Percentiles rank a stretch among this genome's conserved stretches.
phyloP scores from a whole-genome alignment of 768 basidiomycete species.

The Cantharellus cinnabarinus region DNA sequence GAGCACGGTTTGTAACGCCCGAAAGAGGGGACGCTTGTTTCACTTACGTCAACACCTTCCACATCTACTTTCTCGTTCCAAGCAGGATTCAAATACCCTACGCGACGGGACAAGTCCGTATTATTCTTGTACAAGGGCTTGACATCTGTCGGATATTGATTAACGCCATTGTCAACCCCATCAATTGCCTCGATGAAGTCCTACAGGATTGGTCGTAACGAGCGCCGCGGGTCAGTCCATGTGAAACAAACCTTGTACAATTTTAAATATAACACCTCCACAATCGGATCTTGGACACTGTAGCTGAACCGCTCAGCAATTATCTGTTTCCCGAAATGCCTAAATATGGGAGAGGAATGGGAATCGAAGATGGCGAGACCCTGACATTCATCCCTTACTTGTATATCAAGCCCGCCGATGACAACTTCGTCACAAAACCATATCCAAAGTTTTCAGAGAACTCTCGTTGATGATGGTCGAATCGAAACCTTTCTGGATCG shows the following conservation, averaged over 20 bases:
- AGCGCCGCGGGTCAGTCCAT: background rate
- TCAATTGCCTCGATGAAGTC: constrained; percentile 92
- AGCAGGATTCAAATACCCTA: constrained; percentile 66
- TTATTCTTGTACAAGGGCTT: constrained; percentile 45
- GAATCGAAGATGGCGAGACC: background rate
- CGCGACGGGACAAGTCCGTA: constrained; percentile 72
- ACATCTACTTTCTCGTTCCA: constrained; percentile 74
- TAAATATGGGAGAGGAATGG: constrained; percentile 13
- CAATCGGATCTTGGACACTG: constrained; percentile 34
- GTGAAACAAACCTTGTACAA: constrained; percentile 45
- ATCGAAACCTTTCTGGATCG: constrained; percentile 54
- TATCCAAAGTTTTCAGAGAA: constrained; percentile 80
- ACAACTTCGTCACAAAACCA: constrained; percentile 74
- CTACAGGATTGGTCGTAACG: constrained; percentile 17
- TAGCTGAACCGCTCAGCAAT: constrained; percentile 41
- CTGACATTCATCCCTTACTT: constrained; percentile 35
- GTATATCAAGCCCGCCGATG: constrained; percentile 84
- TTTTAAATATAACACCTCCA: constrained; percentile 67
- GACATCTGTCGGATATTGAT: constrained; percentile 49
- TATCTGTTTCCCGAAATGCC: constrained; percentile 79
- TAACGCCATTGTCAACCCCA: constrained; percentile 86
- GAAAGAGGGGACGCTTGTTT: background rate
- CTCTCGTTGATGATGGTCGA: constrained; percentile 92
- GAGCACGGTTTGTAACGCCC: background rate
- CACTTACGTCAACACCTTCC: constrained; percentile 43